A percentile compares a stretch with the other conserved stretches of the same genome.
phyloP scores from a whole-genome alignment of 805 yeast species.

The Monosporozyma solicola region DNA sequence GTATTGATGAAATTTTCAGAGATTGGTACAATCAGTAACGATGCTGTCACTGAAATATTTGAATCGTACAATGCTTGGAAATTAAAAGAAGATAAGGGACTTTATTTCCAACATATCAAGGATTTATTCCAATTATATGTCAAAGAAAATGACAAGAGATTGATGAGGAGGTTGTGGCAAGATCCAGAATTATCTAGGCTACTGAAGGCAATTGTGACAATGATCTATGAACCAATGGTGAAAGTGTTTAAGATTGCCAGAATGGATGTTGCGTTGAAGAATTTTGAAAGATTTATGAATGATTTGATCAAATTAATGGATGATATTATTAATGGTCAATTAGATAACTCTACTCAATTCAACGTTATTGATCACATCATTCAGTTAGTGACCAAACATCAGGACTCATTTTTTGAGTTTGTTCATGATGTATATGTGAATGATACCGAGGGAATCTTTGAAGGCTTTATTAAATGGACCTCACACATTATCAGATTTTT shows the following conservation, averaged over 20 bases:
- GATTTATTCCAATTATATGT: constrained; percentile 55
- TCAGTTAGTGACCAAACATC: constrained; percentile 59
- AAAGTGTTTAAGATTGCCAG: constrained; percentile 57
- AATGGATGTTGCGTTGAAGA: constrained; percentile 54
- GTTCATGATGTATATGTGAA: constrained; percentile 74
- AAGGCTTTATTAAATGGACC: constrained; percentile 66
- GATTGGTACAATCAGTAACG: constrained; percentile 12
- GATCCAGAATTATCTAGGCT: constrained; percentile 76
- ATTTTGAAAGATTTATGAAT: constrained; percentile 54
- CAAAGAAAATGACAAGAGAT: constrained; percentile 65
- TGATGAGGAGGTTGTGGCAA: constrained; percentile 70
- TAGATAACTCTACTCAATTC: constrained; percentile 50
- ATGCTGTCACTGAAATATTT: constrained; percentile 21
- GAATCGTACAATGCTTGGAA: constrained; percentile 27
- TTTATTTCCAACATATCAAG: constrained; percentile 44
- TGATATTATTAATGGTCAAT: constrained; percentile 36
- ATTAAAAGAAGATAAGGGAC: constrained; percentile 23
- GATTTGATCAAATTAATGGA: constrained; percentile 57
- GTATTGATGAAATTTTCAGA: constrained; percentile 20
- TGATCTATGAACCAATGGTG: constrained; percentile 69
- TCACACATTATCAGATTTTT: constrained; percentile 55
- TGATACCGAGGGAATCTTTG: constrained; percentile 65
- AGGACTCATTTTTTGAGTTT: constrained; percentile 62
- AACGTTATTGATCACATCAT: constrained; percentile 47
- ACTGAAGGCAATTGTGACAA: constrained; percentile 60